A percentile compares a stretch with the other conserved stretches of the same genome.
Conservation (phyloP, 495 filamentous ascomycete genomes). For the Venustampulla echinocandica region DNA sequence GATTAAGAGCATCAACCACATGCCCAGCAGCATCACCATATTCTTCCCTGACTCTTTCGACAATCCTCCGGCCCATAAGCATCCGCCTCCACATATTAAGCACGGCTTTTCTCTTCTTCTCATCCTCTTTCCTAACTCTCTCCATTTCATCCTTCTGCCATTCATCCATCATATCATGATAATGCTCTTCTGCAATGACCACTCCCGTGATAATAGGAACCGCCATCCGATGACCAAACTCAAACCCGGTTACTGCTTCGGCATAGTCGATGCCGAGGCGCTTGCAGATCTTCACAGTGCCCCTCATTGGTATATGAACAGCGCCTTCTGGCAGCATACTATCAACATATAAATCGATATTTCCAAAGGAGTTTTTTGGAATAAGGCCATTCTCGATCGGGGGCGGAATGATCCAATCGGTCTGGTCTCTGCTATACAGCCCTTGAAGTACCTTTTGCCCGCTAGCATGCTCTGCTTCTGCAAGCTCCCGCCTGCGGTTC, state of each 20-base stretch:
- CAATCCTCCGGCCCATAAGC: slow-evolving; percentile 72
- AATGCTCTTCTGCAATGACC: slow-evolving; percentile 74
- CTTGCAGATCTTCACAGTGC: slow-evolving; percentile 70
- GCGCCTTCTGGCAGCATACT: slow-evolving; percentile 88
- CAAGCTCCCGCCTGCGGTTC: slow-evolving; percentile 80
- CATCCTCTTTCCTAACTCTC: slow-evolving; percentile 66
- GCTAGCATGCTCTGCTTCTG: slow-evolving; percentile 64
- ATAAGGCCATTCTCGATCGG: slow-evolving; percentile 77
- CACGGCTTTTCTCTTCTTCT: slow-evolving; percentile 67
- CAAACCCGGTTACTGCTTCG: slow-evolving; percentile 92
- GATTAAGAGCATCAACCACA: slow-evolving; percentile 32
- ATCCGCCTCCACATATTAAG: slow-evolving; percentile 80
- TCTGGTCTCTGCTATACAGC: slow-evolving; percentile 77
- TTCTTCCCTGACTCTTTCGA: slow-evolving; percentile 67
- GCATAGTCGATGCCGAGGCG: slow-evolving; percentile 81
- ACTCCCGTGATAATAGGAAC: slow-evolving; percentile 88
- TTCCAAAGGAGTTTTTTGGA: slow-evolving; percentile 90
- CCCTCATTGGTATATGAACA: slow-evolving; percentile 70
- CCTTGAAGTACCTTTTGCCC: slow-evolving; percentile 83
- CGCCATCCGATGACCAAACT: slow-evolving; percentile 88
- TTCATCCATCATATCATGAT: slow-evolving; percentile 66
- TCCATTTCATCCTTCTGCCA: slow-evolving; percentile 78
- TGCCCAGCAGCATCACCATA: slow-evolving; percentile 52
- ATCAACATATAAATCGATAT: slow-evolving; percentile 91
- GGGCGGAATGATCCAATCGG: slow-evolving; percentile 84